Base-by-base conservation (phyloP, 495 filamentous ascomycete species). In the Rusavskia elegans region DNA sequence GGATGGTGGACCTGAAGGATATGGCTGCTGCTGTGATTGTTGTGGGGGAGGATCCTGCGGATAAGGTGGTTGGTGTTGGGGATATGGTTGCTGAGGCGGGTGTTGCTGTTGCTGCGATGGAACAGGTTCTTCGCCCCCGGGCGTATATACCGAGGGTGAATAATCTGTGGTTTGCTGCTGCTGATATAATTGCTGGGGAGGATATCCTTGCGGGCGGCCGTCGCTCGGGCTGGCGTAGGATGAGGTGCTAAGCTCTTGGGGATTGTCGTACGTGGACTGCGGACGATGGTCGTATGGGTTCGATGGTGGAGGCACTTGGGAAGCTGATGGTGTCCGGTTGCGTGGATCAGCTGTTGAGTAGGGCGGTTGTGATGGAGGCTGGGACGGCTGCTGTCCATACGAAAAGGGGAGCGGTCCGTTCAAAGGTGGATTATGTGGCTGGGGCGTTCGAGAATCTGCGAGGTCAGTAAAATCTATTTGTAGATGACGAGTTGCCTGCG, bases 231-330 rank as follows among this genome's bases (percentile, higher is more conserved):
- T 86, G 60, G 90, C 84, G 57, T 92, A 93, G 11, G 78, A 77
- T 6, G 84, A 84, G n/a, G 87, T 88, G 32, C 84, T 83, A 39
- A 93, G 70, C 70, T 93, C 87, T 64, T 90, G 87, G 1, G 87
- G 86, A 44, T 82, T 79, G 10, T 80, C 80, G 58, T 85, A 85
- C 45, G 79, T 85, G 55, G 81, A 88, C 59, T 83, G 80, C 5
- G 82, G 84, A 27, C 76, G 73, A 38, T 75, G 64, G 39, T 40
- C 51, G 53, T 74, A 75, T 30, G 68, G 54, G 19, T 72, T 72
- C 21, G 69, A 45, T 7, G 64, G 59, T 7, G 66, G 63, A 61
- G 66, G 58, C 61, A 66, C 59, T 19, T 57, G 55, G 35, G 57
- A 63, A 35, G 58, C 63, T 16, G 71, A 64, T 17, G 64, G 66